Evolutionary conservation across 768 basidiomycete species (phyloP).

Genomic region (Hydnomerulius pinastri): DNA sequence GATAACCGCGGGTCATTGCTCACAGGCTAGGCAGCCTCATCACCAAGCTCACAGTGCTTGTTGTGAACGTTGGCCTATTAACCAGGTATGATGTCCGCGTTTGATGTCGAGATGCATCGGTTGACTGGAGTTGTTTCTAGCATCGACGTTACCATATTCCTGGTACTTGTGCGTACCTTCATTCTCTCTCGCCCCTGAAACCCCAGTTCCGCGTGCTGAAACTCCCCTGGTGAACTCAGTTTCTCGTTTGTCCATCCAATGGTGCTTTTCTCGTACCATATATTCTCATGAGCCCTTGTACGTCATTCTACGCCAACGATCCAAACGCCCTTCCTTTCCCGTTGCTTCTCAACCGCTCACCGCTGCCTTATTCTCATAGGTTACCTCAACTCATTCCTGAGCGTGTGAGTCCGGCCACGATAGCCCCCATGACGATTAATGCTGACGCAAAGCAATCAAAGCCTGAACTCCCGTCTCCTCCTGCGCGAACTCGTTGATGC

Average conservation of each 20-base stretch:
- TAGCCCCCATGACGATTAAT: too few relatives aligned
- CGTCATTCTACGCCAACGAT: conserved; percentile 5
- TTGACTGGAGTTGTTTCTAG: conserved; percentile 14
- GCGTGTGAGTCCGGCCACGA: conserved; percentile 29
- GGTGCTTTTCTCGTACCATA: conserved; percentile 39
- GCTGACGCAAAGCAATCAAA: not conserved
- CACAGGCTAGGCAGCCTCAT: conserved; percentile 33
- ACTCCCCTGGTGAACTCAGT: conserved; percentile 20
- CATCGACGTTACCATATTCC: conserved; percentile 29
- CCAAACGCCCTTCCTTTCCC: not conserved
- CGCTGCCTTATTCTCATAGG: conserved; percentile 15
- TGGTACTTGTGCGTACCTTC: conserved; percentile 20
- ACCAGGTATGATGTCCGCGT: conserved; percentile 29
- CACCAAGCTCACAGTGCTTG: conserved; percentile 33
- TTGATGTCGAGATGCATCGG: not conserved
- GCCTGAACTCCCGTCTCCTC: conserved; percentile 31
- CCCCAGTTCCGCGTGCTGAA: too few relatives aligned
- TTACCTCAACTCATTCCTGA: conserved; percentile 41
- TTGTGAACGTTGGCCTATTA: conserved; percentile 37
- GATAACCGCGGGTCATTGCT: not conserved
- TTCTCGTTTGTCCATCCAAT: conserved; percentile 37
- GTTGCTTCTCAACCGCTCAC: not conserved
- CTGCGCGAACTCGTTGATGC: conserved; percentile 29
- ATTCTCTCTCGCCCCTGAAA: not conserved
- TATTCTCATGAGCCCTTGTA: conserved; percentile 41